These are phyloP conservation scores for Bromus sterilis DNA, from an alignment of 176 grass and related monocot species.

Conservation along the genomic window DNA sequence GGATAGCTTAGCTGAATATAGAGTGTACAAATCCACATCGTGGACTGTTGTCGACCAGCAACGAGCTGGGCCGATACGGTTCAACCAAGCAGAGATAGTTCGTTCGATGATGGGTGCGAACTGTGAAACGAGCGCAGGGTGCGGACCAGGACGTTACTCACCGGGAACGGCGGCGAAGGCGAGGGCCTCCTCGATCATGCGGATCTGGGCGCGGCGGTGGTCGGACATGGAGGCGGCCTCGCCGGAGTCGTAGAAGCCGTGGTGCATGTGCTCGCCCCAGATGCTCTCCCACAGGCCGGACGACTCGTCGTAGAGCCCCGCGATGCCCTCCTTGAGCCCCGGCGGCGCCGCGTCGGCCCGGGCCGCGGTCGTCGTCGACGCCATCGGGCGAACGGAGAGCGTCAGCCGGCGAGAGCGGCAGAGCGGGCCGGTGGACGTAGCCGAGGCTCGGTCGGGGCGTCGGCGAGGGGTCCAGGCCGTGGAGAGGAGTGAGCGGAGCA, in stretches of 20 bases:
- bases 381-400: neutral
- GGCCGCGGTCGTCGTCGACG: neutral
- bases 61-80: neutral
- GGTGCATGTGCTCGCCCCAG: slow-evolving; percentile 99
- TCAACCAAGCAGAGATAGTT: neutral
- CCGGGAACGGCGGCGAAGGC: slow-evolving; percentile 70
- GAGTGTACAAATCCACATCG: neutral
- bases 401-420: neutral
- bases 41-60: neutral
- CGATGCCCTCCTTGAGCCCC: slow-evolving; percentile 86
- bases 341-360: slow-evolving; percentile 1
- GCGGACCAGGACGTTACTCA: neutral
- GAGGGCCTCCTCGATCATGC: slow-evolving; percentile 91
- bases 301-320: slow-evolving; percentile 93
- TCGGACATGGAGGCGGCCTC: slow-evolving; percentile 46
- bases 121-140: neutral
- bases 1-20: neutral
- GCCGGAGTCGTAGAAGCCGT: slow-evolving; percentile 71
- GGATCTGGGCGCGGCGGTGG: slow-evolving; percentile 79
- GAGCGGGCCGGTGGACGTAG: neutral
- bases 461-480: neutral
- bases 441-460: neutral
- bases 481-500: slow-evolving; percentile 1
- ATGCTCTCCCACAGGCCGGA: slow-evolving; percentile 80
- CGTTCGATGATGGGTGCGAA: neutral